Evolutionary conservation across 1,139 yeast species (phyloP), one percentile per base, ranked within the genome.

Genomic region (Candida mesenterica): DNA sequence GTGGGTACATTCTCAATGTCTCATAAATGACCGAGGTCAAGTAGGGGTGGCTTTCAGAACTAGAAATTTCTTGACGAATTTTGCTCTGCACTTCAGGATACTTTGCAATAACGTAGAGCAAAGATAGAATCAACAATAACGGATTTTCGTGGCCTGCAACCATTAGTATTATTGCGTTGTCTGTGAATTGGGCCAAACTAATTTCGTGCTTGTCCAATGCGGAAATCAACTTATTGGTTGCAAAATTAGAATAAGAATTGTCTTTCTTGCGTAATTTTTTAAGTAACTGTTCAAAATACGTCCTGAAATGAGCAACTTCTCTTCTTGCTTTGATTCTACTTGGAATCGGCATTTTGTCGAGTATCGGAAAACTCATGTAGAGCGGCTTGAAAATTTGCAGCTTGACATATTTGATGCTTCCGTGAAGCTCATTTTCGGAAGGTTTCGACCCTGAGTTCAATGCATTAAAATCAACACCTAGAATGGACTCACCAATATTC

Each of bases 121-220:
- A 47, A 0, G 82, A 74, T 1, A 74, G 65, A 44, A 78, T 50
- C 12, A 77, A 54, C 15, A 79, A 49, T 40, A 75, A 77, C 0
- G 85, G 85, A 40, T 79, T 79, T 45, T 79, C 85, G 52, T 79
- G 84, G 0, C 84, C 84, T 0, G 85, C 74, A 31, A 79, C 75
- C 57, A 78, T 59, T 3, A 77, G 57, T 18, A 79, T 78, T 13
- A 77, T 72, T n/a, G 77, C 65, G 52, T 79, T 79, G 48, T 79
- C 84, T 2, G 65, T 53, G 40, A 76, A 65, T 44, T 78, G 82
- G 33, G 68, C 62, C 32, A 64, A 59, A 2, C 70, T 61, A 2
- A 79, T 58, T 2, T 43, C 41, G 0, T 66, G 71, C 4, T 46
- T 46, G 4, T 61, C 51, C 28, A 62, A 54, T 1, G 79, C 77